Conservation (phyloP, 495 filamentous ascomycete genomes). For the Gamarada debralockiae region DNA sequence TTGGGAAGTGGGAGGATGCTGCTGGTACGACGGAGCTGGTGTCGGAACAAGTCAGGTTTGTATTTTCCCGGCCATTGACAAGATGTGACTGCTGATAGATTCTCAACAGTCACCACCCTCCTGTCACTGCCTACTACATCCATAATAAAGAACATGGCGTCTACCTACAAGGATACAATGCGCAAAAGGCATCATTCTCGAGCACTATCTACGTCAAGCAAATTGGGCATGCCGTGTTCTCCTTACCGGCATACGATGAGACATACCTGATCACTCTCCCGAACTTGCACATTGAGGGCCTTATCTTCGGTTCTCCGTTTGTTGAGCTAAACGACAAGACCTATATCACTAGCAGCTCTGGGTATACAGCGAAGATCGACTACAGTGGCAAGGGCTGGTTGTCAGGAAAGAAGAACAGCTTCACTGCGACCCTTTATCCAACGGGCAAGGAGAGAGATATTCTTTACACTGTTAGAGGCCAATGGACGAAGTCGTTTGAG, state of each 20-base stretch:
- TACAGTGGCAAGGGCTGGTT: conserved; percentile 95
- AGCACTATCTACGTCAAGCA: conserved; percentile 96
- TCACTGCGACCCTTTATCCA: conserved; percentile 76
- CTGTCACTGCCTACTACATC: conserved; percentile 93
- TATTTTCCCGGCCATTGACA: neutral
- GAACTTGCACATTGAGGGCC: conserved; percentile 87
- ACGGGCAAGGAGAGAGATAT: conserved; percentile 78
- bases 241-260: conserved; percentile 66
- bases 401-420: conserved; percentile 93
- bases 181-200: conserved; percentile 92
- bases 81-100: conserved; percentile 40
- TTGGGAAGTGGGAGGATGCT: conserved; percentile 64
- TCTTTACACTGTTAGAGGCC: conserved; percentile 82
- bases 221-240: conserved; percentile 86
- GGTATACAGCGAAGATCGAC: conserved; percentile 87
- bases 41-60: conserved; percentile 79
- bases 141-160: conserved; percentile 81
- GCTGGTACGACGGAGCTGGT: conserved; percentile 62
- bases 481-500: conserved; percentile 87
- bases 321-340: conserved; percentile 85
- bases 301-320: conserved; percentile 91
- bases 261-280: conserved; percentile 91
- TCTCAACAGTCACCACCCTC: conserved; percentile 95
- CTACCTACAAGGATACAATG: conserved; percentile 93
- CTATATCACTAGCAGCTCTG: conserved; percentile 82